Base-by-base conservation (phyloP, 768 basidiomycete species). In the Coprinellus micaceus region DNA sequence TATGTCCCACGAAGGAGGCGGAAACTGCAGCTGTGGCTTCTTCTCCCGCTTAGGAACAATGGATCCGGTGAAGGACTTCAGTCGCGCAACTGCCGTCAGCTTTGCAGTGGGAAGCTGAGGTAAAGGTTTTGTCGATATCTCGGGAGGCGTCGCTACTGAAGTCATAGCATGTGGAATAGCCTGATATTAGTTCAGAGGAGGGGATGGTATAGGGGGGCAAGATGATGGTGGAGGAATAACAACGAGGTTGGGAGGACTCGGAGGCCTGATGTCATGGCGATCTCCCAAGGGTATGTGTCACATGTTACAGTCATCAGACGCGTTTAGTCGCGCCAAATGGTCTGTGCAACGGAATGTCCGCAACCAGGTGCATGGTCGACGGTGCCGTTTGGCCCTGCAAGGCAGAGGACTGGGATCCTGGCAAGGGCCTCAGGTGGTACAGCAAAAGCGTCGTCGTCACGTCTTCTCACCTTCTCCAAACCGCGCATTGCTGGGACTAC, bases 1-100 rank as follows among this genome's bases (percentile, higher is more conserved):
- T 26, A 77, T 65, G 36, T 71, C 69, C 78, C 78, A 80, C n/a
- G 77, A 77, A 1, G 77, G 75, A 15, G 77, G 78, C 28, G 78
- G 78, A 58, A 78, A 80, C 43, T 72, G 61, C 4, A 72, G 58
- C 3, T 63, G 58, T 11, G 61, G 46, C 17, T 60, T 28, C 36
- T 58, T 59, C 19, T 40, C 29, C 4, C 49, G 64, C 55, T 58
- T 66, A 48, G 52, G 54, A 33, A 64, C 57, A 28, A 65, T 60
- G 26, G 65, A 66, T 56, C 61, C 63, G 1, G 69, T 65, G 54
- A 73, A 64, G 1, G 72, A 69, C 60, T 71, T 75, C 55, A 76
- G 66, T 22, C 74, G 71, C 36, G 67, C 61, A 7, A 76, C 54
- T 9, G 73, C 70, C 4, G 70, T 62, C 5, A 74, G 59, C 58